These are phyloP conservation scores for Artemisia annua DNA, from an alignment of 129 eudicot species.

Conservation along the genomic window DNA sequence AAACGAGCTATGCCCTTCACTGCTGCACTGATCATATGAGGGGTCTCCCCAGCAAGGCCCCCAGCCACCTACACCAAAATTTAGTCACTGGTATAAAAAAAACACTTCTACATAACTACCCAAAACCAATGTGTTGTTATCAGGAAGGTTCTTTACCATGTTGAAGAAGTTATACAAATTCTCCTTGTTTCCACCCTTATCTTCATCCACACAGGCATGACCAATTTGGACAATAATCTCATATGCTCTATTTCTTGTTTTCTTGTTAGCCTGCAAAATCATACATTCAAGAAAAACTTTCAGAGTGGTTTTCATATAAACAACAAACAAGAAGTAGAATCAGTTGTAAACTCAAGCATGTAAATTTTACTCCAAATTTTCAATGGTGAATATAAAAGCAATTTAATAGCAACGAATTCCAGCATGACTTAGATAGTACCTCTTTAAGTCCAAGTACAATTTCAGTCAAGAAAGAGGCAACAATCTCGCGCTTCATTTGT, in stretches of 20 bases:
- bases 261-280: constrained; percentile 71
- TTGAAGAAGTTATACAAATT: constrained; percentile 60
- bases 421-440: constrained; percentile 44
- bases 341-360: not conserved
- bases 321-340: not conserved
- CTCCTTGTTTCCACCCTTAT: constrained; percentile 69
- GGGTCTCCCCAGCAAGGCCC: constrained; percentile 88
- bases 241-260: constrained; percentile 95
- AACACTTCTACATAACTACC: not conserved
- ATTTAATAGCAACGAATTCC: not conserved
- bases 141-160: constrained; percentile 51
- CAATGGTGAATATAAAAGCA: constrained; percentile 8
- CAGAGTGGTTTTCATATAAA: not conserved
- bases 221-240: constrained; percentile 93
- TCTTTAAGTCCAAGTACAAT: constrained; percentile 91
- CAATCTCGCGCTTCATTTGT: constrained; percentile 52
- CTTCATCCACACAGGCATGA: constrained; percentile 87
- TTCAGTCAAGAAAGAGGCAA: constrained; percentile 81
- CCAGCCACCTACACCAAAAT: constrained; percentile 66
- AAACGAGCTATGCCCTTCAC: constrained; percentile 96
- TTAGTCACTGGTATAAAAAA: constrained; percentile 1
- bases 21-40: constrained; percentile 97
- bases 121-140: not conserved
- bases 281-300: not conserved
- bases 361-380: not conserved